Conservation (phyloP, 73 alveolate species). For the Paraurostyla sp. region DNA sequence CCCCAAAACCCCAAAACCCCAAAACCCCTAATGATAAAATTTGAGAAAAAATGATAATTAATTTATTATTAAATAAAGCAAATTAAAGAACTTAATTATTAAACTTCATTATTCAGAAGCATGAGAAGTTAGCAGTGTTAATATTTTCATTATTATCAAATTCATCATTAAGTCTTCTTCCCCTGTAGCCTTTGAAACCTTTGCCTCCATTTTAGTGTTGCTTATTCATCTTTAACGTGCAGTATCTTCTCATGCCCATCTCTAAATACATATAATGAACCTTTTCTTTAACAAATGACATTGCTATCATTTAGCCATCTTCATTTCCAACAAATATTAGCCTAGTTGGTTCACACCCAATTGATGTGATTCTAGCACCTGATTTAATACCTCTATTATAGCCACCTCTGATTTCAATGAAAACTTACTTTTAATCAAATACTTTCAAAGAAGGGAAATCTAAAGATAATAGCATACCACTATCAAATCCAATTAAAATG, state of each 20-base stretch:
- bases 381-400: neutral
- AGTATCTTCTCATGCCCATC: constrained; percentile 54
- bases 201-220: neutral
- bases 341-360: constrained; percentile 56
- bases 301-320: constrained; percentile 43
- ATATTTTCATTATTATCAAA: neutral
- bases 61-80: no score
- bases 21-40: no score
- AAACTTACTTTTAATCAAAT: neutral
- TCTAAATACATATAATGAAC: constrained; percentile 60
- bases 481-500: constrained; percentile 2
- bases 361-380: neutral
- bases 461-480: constrained; percentile 28
- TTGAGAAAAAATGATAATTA: no score
- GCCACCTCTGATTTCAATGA: constrained; percentile 10
- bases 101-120: neutral
- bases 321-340: constrained; percentile 21
- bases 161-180: neutral
- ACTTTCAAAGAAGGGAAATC: neutral
- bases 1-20: no score
- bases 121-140: neutral
- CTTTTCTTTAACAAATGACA: constrained; percentile 36
- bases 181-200: neutral
- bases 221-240: constrained; percentile 36
- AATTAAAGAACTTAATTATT: no score